Evolutionary conservation across 768 basidiomycete genomes (phyloP).

Genomic region (Kwoniella sp.): DNA sequence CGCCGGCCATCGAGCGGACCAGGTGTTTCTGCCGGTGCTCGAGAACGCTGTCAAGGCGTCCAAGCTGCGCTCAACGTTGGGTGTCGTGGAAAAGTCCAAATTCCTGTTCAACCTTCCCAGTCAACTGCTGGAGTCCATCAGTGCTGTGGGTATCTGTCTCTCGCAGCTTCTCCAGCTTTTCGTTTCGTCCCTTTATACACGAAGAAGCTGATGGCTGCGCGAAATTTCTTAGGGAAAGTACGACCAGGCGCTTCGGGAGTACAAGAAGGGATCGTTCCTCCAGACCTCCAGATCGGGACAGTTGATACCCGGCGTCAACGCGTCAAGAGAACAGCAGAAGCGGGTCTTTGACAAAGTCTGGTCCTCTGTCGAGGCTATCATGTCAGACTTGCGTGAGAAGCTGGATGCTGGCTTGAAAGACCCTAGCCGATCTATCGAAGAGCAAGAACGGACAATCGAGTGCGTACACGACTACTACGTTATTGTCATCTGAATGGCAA

Average conservation of each 20-base stretch:
- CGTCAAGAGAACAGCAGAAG: constrained; percentile 72
- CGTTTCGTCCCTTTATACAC: too few species aligned
- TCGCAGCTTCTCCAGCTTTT: not conserved
- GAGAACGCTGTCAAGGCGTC: constrained; percentile 94
- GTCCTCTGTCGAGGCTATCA: constrained; percentile 90
- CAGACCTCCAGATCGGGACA: constrained; percentile 87
- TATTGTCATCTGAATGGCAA: not conserved
- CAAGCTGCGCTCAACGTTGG: constrained; percentile 85
- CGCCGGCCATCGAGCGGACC: constrained; percentile 88
- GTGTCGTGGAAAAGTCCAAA: constrained; percentile 93
- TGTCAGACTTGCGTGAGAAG: constrained; percentile 82
- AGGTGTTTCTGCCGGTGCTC: constrained; percentile 92
- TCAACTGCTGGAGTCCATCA: constrained; percentile 81
- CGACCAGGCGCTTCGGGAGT: constrained; percentile 89
- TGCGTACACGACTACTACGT: constrained; percentile 56
- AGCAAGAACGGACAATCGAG: constrained; percentile 97
- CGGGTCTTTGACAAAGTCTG: constrained; percentile 95
- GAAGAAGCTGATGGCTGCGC: not conserved
- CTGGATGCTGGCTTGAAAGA: constrained; percentile 81
- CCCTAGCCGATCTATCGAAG: constrained; percentile 75
- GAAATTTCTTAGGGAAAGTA: constrained; percentile 73
- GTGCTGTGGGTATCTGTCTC: constrained; percentile 67
- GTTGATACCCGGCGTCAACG: constrained; percentile 65
- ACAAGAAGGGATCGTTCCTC: constrained; percentile 93
- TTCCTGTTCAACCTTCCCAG: constrained; percentile 99